Percentiles rank a stretch among this genome's conserved stretches.
Conservation (phyloP, 148 eudicot genomes). For the Selenicereus undatus region DNA sequence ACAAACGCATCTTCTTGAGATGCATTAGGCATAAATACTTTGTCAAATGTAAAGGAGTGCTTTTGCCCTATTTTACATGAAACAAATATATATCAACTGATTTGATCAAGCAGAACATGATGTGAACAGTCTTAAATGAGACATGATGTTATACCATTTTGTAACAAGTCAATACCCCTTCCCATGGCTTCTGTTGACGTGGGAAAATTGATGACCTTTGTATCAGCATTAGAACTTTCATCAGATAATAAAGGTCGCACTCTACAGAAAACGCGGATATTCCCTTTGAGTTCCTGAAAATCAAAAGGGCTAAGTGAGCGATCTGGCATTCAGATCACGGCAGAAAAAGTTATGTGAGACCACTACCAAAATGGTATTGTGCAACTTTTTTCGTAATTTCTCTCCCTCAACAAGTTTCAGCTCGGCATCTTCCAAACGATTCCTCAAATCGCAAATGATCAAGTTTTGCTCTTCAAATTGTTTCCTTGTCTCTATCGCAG, state of each 20-base stretch:
- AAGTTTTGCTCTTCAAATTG: constrained; percentile 70
- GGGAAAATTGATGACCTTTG: constrained; percentile 67
- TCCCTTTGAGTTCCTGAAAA: constrained; percentile 90
- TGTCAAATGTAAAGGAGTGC: constrained; percentile 80
- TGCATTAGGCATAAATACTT: constrained; percentile 83
- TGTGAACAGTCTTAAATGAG: background rate
- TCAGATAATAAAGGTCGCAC: constrained; percentile 81
- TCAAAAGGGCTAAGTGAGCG: constrained; percentile 3
- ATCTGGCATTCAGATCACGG: constrained; percentile 4
- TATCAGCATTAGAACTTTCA: constrained; percentile 49
- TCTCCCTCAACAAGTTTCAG: constrained; percentile 85
- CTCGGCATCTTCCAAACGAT: constrained; percentile 78
- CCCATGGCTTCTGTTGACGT: constrained; percentile 63
- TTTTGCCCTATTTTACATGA: constrained; percentile 60
- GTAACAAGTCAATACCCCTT: constrained; percentile 81
- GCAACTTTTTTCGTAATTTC: constrained; percentile 81
- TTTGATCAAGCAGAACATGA: constrained; percentile 1
- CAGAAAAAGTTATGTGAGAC: constrained; percentile 9
- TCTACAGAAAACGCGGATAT: constrained; percentile 94
- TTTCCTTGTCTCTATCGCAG: constrained; percentile 60
- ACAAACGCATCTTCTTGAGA: constrained; percentile 87
- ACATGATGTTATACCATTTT: constrained; percentile 56
- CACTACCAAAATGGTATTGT: constrained; percentile 87
- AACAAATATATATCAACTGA: background rate
- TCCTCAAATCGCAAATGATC: constrained; percentile 54